These are phyloP conservation scores for Thermochaetoides thermophila DNA, from an alignment of 495 filamentous ascomycete species.

Conservation along the genomic window DNA sequence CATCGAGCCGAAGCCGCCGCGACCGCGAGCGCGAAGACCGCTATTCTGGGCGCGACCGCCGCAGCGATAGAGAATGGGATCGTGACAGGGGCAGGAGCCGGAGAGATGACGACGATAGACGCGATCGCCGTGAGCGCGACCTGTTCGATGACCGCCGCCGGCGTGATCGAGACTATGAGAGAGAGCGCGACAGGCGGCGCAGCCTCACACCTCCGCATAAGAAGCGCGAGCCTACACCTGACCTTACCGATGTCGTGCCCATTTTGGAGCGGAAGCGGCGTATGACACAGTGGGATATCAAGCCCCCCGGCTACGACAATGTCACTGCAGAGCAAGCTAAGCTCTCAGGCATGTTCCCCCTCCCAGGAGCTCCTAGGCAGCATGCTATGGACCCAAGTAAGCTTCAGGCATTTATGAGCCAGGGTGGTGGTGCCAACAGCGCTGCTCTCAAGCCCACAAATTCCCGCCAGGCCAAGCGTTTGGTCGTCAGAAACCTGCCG, in stretches of 20 bases:
- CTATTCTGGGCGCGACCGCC: slow-evolving; percentile 51
- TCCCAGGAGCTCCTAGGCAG: slow-evolving; percentile 87
- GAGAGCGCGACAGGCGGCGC: slow-evolving; percentile 52
- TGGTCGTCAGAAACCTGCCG: slow-evolving; percentile 76
- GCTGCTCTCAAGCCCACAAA: slow-evolving; percentile 80
- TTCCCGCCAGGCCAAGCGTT: slow-evolving; percentile 80
- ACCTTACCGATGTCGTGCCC: slow-evolving; percentile 70
- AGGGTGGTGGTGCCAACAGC: slow-evolving; percentile 55
- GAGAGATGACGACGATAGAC: slow-evolving; percentile 53
- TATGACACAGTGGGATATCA: slow-evolving; percentile 98
- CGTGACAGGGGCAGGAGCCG: slow-evolving; percentile 42
- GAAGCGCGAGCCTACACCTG: slow-evolving; percentile 88
- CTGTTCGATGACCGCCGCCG: slow-evolving; percentile 28
- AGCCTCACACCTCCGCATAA: slow-evolving; percentile 70
- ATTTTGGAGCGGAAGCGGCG: slow-evolving; percentile 74
- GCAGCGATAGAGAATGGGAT: slow-evolving; percentile 46
- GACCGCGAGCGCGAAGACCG: slow-evolving; percentile 84
- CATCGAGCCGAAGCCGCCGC: slow-evolving; percentile 75
- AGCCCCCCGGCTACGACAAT: slow-evolving; percentile 94
- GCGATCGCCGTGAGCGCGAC: slow-evolving; percentile 38
- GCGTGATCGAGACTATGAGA: slow-evolving; percentile 33
- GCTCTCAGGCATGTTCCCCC: slow-evolving; percentile 98
- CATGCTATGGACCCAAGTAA: slow-evolving; percentile 93
- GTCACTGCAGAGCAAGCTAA: slow-evolving; percentile 98
- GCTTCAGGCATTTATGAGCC: slow-evolving; percentile 89